Evolutionary conservation across 257 asterid species (phyloP), one percentile per base, ranked within the genome.

Genomic region (Mentha longifolia): DNA sequence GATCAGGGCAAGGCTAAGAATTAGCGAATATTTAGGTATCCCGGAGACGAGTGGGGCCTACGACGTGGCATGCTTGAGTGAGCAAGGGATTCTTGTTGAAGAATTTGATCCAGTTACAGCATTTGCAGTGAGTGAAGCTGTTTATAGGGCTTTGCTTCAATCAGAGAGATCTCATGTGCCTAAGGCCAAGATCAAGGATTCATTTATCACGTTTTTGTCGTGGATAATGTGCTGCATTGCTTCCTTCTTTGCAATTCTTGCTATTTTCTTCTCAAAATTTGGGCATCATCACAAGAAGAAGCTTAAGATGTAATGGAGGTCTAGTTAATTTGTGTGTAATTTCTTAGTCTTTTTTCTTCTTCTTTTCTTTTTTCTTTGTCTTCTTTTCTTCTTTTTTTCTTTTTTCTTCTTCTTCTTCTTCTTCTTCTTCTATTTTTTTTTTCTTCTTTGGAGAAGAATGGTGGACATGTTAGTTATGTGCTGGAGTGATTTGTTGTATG

Each of bases 161-260:
- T 76, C 92, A 8, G 96, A 88, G 60, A 70, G 96, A 65, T 77
- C 86, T 6, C 91, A 87, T 80, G 57, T 74, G 3, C 91, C 92
- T 0, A 88, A 81, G 74, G 79, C 20, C 70, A 84, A 74, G 31
- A 39, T 79, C 22, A 76, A 74, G 78, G 91, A 87, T 28, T 78
- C 80, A 77, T 10, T 76, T 0, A 31, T 77, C 59, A 10, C 47
- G 35, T 9, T 79, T 55, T 37, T 71, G 25, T 50, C 76, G 0
- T 86, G 88, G 89, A 30, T 80, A 6, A 79, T 85, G 95, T 66
- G 74, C 75, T 82, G 73, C 79, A 31, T 85, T 61, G 89, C 86
- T 72, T 49, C 84, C 0, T 81, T 88, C 42, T 88, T 88, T 39
- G 83, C 79, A 4, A 0, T 74, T 56, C 87, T 87, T 58, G 88